These are phyloP conservation scores for Phytophthora sansomeana DNA, from an alignment of 352 stramenopile species.

Conservation along the genomic window DNA sequence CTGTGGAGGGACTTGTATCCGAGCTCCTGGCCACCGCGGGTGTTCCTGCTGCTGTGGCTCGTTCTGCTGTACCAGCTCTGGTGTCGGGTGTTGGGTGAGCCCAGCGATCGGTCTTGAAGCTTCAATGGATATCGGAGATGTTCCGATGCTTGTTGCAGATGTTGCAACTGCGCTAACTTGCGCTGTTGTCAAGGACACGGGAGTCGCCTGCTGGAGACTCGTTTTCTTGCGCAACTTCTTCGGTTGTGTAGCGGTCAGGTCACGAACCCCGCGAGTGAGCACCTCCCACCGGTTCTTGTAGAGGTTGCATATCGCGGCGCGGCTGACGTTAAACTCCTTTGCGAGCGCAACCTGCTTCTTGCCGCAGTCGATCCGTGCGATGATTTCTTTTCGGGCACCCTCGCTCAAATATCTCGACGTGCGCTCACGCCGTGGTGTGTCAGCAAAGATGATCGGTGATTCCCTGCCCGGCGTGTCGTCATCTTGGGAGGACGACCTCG, in stretches of 20 bases:
- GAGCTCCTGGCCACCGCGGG: not conserved
- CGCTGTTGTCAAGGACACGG: not conserved
- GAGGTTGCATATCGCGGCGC: slow-evolving; percentile 61
- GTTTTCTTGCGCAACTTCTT: slow-evolving; percentile 20
- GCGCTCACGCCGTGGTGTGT: slow-evolving; percentile 29
- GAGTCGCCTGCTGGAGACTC: not conserved
- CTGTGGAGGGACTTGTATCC: not conserved
- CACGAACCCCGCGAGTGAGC: slow-evolving; percentile 44
- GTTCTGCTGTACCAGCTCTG: not conserved
- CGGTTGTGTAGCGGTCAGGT: slow-evolving; percentile 30
- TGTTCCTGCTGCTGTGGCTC: not conserved
- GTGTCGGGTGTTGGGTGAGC: not conserved
- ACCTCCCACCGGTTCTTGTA: slow-evolving; percentile 65
- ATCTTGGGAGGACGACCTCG: not conserved
- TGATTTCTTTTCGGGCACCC: slow-evolving; percentile 45
- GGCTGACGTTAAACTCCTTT: slow-evolving; percentile 57
- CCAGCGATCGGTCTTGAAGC: not conserved
- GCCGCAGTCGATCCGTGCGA: slow-evolving; percentile 49
- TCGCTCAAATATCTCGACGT: slow-evolving; percentile 40
- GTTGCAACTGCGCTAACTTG: not conserved
- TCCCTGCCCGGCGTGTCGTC: not conserved
- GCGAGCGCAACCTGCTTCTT: slow-evolving; percentile 61
- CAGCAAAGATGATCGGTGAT: not conserved
- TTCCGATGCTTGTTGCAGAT: not conserved
- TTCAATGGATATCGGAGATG: not conserved